Percentiles rank a stretch among this genome's conserved stretches.
These are phyloP conservation scores for Theobroma grandiflorum DNA, from an alignment of 441 rosid genomes.

Conservation along the genomic window DNA sequence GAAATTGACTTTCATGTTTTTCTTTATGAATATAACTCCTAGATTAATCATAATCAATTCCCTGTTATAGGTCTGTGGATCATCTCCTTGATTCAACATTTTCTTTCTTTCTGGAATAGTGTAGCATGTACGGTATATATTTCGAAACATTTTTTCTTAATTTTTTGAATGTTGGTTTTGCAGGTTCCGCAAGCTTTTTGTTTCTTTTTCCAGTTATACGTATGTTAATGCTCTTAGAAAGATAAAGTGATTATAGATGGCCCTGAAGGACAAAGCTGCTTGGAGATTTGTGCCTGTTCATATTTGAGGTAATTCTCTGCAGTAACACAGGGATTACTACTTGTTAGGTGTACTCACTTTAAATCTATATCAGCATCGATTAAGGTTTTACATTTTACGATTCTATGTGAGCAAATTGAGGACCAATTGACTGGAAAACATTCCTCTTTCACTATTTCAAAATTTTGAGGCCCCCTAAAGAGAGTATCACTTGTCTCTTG, in stretches of 20 bases:
- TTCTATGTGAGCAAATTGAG: neutral
- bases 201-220: constrained; percentile 79
- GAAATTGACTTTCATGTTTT: neutral
- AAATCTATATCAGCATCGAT: neutral
- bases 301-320: neutral
- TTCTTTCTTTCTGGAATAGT: neutral
- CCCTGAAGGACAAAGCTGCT: neutral
- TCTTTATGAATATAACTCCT: neutral
- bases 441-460: neutral
- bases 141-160: neutral
- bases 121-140: neutral
- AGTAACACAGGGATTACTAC: neutral
- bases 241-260: constrained; percentile 38
- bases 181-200: constrained; percentile 88
- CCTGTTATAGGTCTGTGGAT: too few relatives aligned
- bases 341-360: neutral
- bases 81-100: neutral
- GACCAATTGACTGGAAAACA: neutral
- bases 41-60: neutral
- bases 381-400: neutral
- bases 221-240: constrained; percentile 60
- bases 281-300: neutral
- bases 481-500: neutral
- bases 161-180: constrained; percentile 19
- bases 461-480: neutral